phyloP scores from a whole-genome alignment of 352 stramenopile genomes.

The Globisporangium viniferum region DNA sequence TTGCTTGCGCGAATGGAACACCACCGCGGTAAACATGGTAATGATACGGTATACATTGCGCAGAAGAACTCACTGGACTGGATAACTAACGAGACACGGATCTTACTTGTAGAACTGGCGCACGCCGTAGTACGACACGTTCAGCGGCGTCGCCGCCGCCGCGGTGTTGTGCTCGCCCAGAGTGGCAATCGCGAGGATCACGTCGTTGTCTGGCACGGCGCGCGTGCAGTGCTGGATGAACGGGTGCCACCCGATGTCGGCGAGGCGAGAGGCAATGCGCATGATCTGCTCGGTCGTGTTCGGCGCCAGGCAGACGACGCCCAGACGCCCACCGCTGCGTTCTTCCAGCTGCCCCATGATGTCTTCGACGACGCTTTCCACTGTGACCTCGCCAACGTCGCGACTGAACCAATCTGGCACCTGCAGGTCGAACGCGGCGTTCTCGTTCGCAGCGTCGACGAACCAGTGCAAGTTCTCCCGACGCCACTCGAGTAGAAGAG shows the following conservation, averaged over 20 bases:
- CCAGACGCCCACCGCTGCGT: background rate
- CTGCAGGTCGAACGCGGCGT: background rate
- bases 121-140: conserved; percentile 1
- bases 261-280: background rate
- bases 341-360: conserved; percentile 1
- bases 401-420: background rate
- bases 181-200: background rate
- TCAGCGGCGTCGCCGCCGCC: background rate
- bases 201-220: background rate
- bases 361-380: conserved; percentile 1
- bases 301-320: background rate
- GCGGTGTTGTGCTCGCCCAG: background rate
- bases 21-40: background rate
- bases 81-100: background rate
- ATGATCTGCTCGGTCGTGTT: background rate
- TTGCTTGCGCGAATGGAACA: background rate
- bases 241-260: background rate
- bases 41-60: background rate
- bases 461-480: background rate
- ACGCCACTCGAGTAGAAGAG: background rate
- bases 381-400: background rate
- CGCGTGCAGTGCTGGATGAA: background rate
- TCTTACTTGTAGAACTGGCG: conserved; percentile 5
- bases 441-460: background rate
- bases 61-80: background rate